These are phyloP conservation scores for Fusarium verticillioides DNA, from an alignment of 2,329 filamentous ascomycete genomes.

Conservation along the genomic window DNA sequence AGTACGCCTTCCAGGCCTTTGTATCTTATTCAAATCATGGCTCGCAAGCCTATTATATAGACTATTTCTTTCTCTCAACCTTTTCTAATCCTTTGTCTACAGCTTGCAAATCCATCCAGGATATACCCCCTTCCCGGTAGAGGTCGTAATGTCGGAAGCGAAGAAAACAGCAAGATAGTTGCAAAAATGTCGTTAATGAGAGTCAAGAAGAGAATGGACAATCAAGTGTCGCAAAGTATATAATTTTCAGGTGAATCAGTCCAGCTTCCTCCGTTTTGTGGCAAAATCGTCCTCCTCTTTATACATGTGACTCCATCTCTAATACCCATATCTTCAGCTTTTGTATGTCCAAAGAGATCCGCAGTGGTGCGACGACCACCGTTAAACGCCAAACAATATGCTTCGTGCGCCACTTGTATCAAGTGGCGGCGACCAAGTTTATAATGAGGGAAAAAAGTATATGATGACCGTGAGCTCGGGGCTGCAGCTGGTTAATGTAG, in stretches of 20 bases:
- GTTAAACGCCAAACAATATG: conserved; percentile 45
- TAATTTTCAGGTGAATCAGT: conserved; percentile 25
- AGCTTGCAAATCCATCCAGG: conserved; percentile 18
- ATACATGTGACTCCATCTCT: conserved; percentile 27
- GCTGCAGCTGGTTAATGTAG: conserved; percentile 17
- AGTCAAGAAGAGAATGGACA: conserved; percentile 38
- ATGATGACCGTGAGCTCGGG: conserved; percentile 16
- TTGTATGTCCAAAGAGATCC: conserved; percentile 40
- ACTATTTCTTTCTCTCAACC: conserved; percentile 12
- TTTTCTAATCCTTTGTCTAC: neutral
- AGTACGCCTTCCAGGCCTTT: conserved; percentile 21
- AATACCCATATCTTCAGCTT: conserved; percentile 20
- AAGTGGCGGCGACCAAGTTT: conserved; percentile 20
- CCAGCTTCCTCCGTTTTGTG: conserved; percentile 26
- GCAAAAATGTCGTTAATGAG: conserved; percentile 29
- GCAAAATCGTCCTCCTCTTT: conserved; percentile 10
- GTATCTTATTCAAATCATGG: conserved; percentile 36
- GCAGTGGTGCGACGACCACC: conserved; percentile 37
- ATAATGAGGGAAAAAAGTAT: conserved; percentile 13
- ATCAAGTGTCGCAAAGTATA: conserved; percentile 33
- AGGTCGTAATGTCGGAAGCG: conserved; percentile 29
- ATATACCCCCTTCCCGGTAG: conserved; percentile 23
- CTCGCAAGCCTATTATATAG: conserved; percentile 38
- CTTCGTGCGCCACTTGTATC: conserved; percentile 32
- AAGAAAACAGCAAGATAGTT: conserved; percentile 1